A percentile compares a stretch with the other conserved stretches of the same genome.
Conservation (phyloP, 2,329 filamentous ascomycete species). For the Talaromyces piceae region DNA sequence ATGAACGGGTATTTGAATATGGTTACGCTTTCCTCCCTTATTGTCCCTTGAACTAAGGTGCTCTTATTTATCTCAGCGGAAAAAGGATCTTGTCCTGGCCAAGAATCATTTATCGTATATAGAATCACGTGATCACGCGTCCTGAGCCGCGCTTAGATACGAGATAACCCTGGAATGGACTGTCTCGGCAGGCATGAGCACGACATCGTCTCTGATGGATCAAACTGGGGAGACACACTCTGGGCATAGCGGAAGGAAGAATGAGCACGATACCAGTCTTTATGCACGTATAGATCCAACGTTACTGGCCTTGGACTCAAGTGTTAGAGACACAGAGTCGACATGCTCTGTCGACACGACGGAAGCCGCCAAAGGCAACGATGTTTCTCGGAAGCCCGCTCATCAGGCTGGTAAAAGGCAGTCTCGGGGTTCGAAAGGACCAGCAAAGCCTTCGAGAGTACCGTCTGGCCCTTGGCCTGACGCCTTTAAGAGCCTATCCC, state of each 20-base stretch:
- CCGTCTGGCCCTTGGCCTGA: slow-evolving; percentile 61
- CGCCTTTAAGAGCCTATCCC: slow-evolving; percentile 63
- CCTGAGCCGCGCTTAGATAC: slow-evolving; percentile 5
- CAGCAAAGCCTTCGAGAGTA: slow-evolving; percentile 11
- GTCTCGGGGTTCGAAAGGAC: neutral
- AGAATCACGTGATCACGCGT: slow-evolving; percentile 12
- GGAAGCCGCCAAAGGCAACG: neutral
- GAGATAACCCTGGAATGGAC: neutral
- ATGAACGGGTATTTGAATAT: neutral
- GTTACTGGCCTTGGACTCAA: neutral
- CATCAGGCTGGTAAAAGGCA: slow-evolving; percentile 1
- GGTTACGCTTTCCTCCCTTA: neutral
- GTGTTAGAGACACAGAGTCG: neutral
- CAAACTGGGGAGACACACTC: neutral
- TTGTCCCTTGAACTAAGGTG: neutral
- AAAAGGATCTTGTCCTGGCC: no score
- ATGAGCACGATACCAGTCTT: neutral
- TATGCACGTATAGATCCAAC: slow-evolving; percentile 7
- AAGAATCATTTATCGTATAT: neutral
- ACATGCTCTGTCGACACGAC: neutral
- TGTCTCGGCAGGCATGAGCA: neutral
- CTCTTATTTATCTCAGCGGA: neutral
- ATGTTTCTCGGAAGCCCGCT: neutral
- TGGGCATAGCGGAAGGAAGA: neutral
- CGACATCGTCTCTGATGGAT: no score